phyloP scores from a whole-genome alignment of 257 asterid genomes.

The Solanum bulbocastanum region DNA sequence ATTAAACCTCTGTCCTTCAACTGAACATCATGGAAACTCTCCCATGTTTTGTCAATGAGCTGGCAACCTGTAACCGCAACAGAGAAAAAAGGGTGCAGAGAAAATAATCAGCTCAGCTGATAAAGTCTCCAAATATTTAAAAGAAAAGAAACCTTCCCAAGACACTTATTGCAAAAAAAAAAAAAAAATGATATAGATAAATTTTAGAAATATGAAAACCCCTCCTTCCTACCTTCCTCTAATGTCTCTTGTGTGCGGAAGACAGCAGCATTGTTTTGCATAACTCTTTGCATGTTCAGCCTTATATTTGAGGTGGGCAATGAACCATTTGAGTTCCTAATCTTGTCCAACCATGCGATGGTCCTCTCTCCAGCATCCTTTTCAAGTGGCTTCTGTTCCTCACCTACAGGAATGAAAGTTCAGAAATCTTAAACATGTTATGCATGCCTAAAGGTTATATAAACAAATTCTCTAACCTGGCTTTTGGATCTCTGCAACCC shows the following conservation, averaged over 20 bases:
- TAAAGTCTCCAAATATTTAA: neutral
- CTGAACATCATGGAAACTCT: constrained; percentile 81
- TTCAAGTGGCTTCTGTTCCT: constrained; percentile 68
- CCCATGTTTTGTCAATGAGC: constrained; percentile 88
- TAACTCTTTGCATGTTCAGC: constrained; percentile 83
- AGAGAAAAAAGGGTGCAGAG: neutral
- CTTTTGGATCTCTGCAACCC: constrained; percentile 78
- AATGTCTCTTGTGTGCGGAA: constrained; percentile 94
- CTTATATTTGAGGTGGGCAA: constrained; percentile 85
- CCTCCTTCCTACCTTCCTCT: constrained; percentile 72
- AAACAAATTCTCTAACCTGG: constrained; percentile 43
- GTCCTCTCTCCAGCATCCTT: constrained; percentile 89
- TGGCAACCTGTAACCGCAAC: constrained; percentile 54
- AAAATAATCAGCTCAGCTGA: neutral
- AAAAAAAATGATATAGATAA: neutral
- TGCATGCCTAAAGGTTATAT: neutral
- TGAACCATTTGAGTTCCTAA: constrained; percentile 87
- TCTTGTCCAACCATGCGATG: constrained; percentile 91
- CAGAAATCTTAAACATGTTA: constrained; percentile 7
- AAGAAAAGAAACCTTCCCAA: neutral
- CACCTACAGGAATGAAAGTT: constrained; percentile 43
- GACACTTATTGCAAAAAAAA: neutral
- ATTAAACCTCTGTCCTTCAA: constrained; percentile 82
- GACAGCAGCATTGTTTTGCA: constrained; percentile 99
- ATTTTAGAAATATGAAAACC: neutral